Base-by-base conservation (phyloP, 2,329 filamentous ascomycete species). In the Colletotrichum sp. region DNA sequence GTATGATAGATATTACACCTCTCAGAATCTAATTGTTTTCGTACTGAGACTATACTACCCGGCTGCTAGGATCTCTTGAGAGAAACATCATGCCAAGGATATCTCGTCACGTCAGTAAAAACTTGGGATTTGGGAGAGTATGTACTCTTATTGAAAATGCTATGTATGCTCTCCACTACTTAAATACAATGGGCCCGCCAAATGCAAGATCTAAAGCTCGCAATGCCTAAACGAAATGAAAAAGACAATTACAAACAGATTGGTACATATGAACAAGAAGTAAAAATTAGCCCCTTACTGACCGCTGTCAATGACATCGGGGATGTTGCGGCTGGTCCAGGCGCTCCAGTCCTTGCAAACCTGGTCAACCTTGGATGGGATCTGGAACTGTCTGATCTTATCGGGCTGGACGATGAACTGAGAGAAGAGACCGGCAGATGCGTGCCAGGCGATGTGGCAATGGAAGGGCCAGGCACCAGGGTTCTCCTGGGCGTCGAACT, bases 361-460 rank as follows among this genome's bases (percentile, higher is more conserved):
- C 80, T 92, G 85, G 36, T 85, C 84, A 75, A 91, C 86, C 8
- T 87, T 84, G 38, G 81, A 81, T 0, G 90, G 90, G 30, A 92
- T 85, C 21, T 78, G 77, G 78, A 87, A 78, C 61, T 82, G 77
- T 70, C 83, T 79, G 58, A 87, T 80, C 70, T 88, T 81, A 4
- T 87, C 84, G 78, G 79, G 85, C 72, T 83, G 79, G 1, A 86
- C 87, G 7, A 92, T 82, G 75, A 92, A 88, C 79, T 90, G 88
- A 36, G 88, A 78, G 13, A 90, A 84, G 65, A 92, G 85, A 6
- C 90, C 90, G 10, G 86, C 86, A 2, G 88, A 88, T 2, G 87
- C 86, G 79, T 92, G 90, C 90, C 90, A 92, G 5, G 87, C 87
- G 67, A 90, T 88, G 81, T 91, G 89, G 80, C 89, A 91, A 82